These are phyloP conservation scores for Staphylotrichum tortipilum DNA, from an alignment of 495 filamentous ascomycete species.

Conservation along the genomic window DNA sequence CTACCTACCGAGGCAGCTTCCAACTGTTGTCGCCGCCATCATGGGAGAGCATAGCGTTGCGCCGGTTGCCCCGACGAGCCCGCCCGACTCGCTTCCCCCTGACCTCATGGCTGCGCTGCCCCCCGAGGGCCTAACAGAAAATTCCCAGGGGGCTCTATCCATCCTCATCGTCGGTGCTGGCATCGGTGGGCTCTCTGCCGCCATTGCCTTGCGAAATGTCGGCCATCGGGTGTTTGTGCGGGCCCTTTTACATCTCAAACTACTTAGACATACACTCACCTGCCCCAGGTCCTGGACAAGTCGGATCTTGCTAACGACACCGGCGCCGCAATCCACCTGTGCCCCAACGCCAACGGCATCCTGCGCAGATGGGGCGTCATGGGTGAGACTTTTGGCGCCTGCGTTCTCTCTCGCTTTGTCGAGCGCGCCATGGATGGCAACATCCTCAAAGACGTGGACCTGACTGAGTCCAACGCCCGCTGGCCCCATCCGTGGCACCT, in stretches of 20 bases:
- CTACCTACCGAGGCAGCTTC: no score
- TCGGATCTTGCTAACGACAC: constrained; percentile 44
- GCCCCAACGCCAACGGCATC: constrained; percentile 46
- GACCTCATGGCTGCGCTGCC: no score
- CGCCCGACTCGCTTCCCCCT: no score
- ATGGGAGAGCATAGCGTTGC: no score
- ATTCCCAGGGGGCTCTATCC: constrained; percentile 15
- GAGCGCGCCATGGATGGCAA: constrained; percentile 28
- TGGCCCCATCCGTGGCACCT: constrained; percentile 47
- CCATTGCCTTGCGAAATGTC: constrained; percentile 44
- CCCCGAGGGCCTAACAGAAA: no score
- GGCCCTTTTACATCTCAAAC: neutral
- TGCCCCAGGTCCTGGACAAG: constrained; percentile 47
- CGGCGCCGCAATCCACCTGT: constrained; percentile 49
- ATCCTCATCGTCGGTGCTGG: constrained; percentile 50
- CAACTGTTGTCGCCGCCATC: no score
- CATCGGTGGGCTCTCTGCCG: constrained; percentile 47
- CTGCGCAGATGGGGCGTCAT: constrained; percentile 36
- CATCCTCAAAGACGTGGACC: constrained; percentile 21
- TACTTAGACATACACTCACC: constrained; percentile 7
- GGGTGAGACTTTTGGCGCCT: constrained; percentile 27
- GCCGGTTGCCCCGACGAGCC: no score
- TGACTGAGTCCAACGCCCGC: constrained; percentile 28
- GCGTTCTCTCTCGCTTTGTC: constrained; percentile 27
- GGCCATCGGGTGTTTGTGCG: constrained; percentile 46